Conservation (phyloP, 331 rosid genomes). For the Stylosanthes scabra region DNA sequence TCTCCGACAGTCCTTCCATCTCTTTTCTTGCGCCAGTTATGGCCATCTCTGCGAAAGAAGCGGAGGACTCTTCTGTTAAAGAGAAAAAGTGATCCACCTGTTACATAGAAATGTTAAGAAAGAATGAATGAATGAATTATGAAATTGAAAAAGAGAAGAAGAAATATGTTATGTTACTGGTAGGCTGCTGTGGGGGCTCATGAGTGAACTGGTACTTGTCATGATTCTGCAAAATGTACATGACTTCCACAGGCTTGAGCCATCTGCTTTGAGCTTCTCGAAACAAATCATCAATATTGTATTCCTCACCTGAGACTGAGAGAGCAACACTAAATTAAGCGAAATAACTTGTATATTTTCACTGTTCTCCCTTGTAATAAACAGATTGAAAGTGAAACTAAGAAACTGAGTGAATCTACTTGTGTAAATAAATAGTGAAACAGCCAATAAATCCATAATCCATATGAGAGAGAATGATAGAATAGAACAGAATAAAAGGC, state of each 20-base stretch:
- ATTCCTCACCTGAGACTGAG: conserved; percentile 69
- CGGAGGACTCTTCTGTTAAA: conserved; percentile 88
- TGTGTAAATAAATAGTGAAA: no score
- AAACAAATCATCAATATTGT: conserved; percentile 53
- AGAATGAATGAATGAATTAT: not conserved
- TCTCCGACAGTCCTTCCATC: conserved; percentile 93
- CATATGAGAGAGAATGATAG: conserved; percentile 34
- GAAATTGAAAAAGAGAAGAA: conserved; percentile 28
- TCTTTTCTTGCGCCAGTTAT: conserved; percentile 87
- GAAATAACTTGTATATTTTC: conserved; percentile 9
- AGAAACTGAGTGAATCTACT: no score
- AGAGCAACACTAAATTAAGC: not conserved
- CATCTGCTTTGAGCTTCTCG: conserved; percentile 82
- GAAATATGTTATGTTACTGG: conserved; percentile 51
- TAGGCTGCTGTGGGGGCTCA: conserved; percentile 70
- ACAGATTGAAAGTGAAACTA: no score
- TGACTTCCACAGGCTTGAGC: conserved; percentile 89
- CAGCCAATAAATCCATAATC: no score
- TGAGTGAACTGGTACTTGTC: conserved; percentile 72
- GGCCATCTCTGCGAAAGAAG: conserved; percentile 92
- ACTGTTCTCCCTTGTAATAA: no score
- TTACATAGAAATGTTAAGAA: conserved; percentile 18
- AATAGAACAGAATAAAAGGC: no score
- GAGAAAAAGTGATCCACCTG: conserved; percentile 92
- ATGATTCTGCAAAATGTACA: conserved; percentile 79